Percentiles rank a stretch among this genome's conserved stretches.
phyloP scores from a whole-genome alignment of 371 early-diverging fungal genomes.

The Actinomucor elegans region DNA sequence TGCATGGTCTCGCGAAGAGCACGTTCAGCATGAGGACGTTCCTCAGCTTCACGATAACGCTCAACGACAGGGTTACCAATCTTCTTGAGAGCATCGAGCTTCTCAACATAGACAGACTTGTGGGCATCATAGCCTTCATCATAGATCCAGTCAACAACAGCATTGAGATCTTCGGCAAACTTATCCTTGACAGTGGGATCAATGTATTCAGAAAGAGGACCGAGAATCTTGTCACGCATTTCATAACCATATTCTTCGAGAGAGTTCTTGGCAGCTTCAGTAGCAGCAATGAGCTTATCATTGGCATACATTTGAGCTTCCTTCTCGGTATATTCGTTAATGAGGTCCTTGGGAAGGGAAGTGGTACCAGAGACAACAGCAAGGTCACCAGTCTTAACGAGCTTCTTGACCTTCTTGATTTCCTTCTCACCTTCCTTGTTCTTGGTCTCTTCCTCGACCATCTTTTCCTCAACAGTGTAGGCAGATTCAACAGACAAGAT shows the following conservation, averaged over 20 bases:
- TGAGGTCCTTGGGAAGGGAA: constrained; percentile 52
- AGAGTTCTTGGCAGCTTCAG: constrained; percentile 92
- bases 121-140: constrained; percentile 93
- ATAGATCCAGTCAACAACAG: constrained; percentile 96
- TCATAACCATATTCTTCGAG: constrained; percentile 98
- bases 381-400: constrained; percentile 87
- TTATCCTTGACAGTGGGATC: constrained; percentile 70
- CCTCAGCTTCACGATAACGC: constrained; percentile 83
- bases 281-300: constrained; percentile 91
- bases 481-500: constrained; percentile 83
- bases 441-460: constrained; percentile 69
- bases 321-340: constrained; percentile 68
- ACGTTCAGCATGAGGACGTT: constrained; percentile 82
- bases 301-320: constrained; percentile 86
- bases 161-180: constrained; percentile 71
- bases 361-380: constrained; percentile 66
- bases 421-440: constrained; percentile 63
- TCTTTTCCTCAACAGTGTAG: constrained; percentile 86
- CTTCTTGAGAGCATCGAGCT: constrained; percentile 79
- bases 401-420: constrained; percentile 79
- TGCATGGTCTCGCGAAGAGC: constrained; percentile 78
- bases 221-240: constrained; percentile 83
- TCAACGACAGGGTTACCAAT: constrained; percentile 82
- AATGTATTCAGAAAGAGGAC: constrained; percentile 73
- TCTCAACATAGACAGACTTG: constrained; percentile 85